phyloP scores from a whole-genome alignment of 805 yeast genomes.

The Metschnikowia henanensis region DNA sequence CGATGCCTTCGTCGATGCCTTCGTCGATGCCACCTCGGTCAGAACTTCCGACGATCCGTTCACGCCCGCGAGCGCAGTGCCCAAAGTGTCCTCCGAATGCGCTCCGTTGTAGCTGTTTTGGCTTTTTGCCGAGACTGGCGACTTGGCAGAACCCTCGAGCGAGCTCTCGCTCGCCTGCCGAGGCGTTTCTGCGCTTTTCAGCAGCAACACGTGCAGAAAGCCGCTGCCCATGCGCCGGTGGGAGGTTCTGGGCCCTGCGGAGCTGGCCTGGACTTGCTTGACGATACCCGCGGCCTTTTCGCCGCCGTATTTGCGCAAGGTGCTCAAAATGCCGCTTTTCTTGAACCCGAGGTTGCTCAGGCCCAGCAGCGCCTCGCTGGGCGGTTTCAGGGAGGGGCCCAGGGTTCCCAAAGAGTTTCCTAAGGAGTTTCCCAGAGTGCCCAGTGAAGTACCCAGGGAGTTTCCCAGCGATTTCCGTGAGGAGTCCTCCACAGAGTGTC shows the following conservation, averaged over 20 bases:
- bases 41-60: too few relatives aligned
- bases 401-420: too few relatives aligned
- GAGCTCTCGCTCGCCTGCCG: conserved; percentile 1
- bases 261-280: conserved; percentile 24
- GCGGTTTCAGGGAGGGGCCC: neutral
- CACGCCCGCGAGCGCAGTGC: too few relatives aligned
- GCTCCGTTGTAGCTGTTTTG: conserved; percentile 8
- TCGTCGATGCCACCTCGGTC: too few relatives aligned
- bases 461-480: too few relatives aligned
- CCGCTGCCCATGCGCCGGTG: conserved; percentile 11
- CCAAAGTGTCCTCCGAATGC: conserved; percentile 5
- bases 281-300: conserved; percentile 40
- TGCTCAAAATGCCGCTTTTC: conserved; percentile 39
- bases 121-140: conserved; percentile 15
- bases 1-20: too few relatives aligned
- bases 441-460: too few relatives aligned
- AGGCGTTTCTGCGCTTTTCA: neutral
- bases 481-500: too few relatives aligned
- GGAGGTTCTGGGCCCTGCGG: conserved; percentile 2
- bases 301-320: conserved; percentile 41
- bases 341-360: conserved; percentile 13
- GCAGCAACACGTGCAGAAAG: conserved; percentile 5
- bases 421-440: too few relatives aligned
- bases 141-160: conserved; percentile 3
- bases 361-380: conserved; percentile 11